Conservation (phyloP, 1,284 basidiomycete species). For the Tilletia caries region DNA sequence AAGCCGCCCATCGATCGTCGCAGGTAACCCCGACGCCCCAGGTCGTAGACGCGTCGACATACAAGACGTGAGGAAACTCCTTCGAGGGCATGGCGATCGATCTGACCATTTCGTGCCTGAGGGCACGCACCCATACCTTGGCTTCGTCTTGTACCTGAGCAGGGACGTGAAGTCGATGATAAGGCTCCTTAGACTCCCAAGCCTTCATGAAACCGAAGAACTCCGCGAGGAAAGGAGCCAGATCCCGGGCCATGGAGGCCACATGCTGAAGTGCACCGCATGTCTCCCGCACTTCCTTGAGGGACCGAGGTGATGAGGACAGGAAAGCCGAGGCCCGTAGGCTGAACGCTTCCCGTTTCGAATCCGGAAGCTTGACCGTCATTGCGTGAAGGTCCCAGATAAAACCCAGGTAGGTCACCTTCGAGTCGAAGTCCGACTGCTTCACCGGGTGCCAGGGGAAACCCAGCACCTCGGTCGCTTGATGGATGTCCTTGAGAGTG, state of each 20-base stretch:
- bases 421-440: background rate
- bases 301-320: background rate
- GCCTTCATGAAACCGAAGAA: background rate
- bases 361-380: background rate
- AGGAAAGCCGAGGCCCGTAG: background rate
- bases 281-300: background rate
- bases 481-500: background rate
- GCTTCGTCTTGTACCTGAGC: too few relatives aligned
- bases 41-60: background rate
- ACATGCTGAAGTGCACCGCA: background rate
- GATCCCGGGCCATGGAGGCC: background rate
- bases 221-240: background rate
- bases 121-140: too few relatives aligned
- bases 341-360: background rate
- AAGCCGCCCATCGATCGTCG: background rate
- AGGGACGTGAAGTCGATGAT: too few relatives aligned
- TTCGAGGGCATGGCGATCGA: too few relatives aligned
- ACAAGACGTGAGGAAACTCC: background rate
- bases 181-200: background rate
- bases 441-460: constrained; percentile 8
- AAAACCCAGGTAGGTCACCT: background rate
- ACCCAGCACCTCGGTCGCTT: background rate
- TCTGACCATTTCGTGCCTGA: too few relatives aligned
- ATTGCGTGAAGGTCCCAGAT: background rate
- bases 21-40: background rate